These are phyloP conservation scores for Neofusicoccum ribis DNA, from an alignment of 2,329 filamentous ascomycete genomes.

Conservation along the genomic window DNA sequence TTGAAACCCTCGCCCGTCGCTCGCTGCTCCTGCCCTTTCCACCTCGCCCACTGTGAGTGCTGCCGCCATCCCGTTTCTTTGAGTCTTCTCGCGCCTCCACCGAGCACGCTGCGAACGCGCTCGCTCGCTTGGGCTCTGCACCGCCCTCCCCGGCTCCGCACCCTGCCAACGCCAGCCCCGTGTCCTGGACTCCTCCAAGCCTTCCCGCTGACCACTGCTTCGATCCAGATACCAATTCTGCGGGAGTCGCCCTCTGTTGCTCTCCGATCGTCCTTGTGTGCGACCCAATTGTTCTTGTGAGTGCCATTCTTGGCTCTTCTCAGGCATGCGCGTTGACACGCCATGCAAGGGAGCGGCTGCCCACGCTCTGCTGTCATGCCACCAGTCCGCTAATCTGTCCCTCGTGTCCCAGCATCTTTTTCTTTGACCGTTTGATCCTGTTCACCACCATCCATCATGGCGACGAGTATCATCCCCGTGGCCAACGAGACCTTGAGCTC, in stretches of 20 bases:
- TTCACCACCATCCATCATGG: constrained; percentile 23
- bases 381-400: constrained; percentile 9
- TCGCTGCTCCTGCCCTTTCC: background rate
- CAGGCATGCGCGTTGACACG: constrained; percentile 18
- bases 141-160: background rate
- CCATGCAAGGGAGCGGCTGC: constrained; percentile 18
- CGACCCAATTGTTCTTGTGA: constrained; percentile 9
- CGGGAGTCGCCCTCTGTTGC: background rate
- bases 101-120: background rate
- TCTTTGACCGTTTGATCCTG: background rate
- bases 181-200: background rate
- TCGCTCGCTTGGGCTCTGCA: background rate
- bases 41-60: background rate
- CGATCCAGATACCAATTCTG: constrained; percentile 18
- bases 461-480: constrained; percentile 48
- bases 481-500: constrained; percentile 58
- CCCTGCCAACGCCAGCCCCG: background rate
- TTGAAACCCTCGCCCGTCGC: background rate
- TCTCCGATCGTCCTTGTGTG: constrained; percentile 11
- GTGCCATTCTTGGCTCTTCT: constrained; percentile 18
- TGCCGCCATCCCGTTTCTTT: background rate
- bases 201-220: background rate
- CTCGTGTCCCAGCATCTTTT: constrained; percentile 14
- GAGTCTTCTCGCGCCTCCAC: background rate
- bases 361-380: constrained; percentile 19